These are phyloP conservation scores for Jacaranda copaia DNA, from an alignment of 257 asterid species.

Conservation along the genomic window DNA sequence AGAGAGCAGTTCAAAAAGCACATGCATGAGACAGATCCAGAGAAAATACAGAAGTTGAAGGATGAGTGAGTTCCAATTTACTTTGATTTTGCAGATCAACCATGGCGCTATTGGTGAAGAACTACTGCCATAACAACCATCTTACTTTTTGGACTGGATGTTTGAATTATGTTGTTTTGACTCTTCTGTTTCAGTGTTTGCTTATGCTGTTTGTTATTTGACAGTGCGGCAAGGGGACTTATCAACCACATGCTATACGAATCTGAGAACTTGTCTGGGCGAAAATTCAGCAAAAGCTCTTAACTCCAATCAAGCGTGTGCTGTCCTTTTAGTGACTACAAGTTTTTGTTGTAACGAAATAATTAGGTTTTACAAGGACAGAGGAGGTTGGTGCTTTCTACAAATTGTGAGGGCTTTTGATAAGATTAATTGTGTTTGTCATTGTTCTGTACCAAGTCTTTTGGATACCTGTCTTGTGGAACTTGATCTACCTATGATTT, in stretches of 20 bases:
- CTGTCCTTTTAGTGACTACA: constrained; percentile 7
- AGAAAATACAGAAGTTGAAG: constrained; percentile 80
- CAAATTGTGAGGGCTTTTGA: background rate
- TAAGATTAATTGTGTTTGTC: background rate
- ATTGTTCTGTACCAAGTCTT: background rate
- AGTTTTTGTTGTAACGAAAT: background rate
- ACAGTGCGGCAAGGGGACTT: constrained; percentile 94
- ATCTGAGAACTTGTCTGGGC: constrained; percentile 74
- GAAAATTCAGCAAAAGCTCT: constrained; percentile 66
- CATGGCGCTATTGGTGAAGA: no score
- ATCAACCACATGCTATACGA: constrained; percentile 92
- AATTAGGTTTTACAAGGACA: background rate
- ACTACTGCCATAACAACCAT: background rate
- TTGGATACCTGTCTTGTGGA: background rate
- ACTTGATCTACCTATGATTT: background rate
- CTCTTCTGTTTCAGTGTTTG: background rate
- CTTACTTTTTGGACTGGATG: background rate
- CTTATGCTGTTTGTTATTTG: constrained; percentile 28
- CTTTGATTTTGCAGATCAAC: background rate
- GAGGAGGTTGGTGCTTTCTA: background rate
- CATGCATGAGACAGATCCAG: constrained; percentile 93
- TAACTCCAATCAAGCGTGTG: constrained; percentile 34
- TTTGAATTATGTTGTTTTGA: background rate
- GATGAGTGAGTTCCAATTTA: constrained; percentile 69
- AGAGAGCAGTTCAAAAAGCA: constrained; percentile 84